Conservation (phyloP, 176 grass and related monocot species). For the Raddia guianensis region DNA sequence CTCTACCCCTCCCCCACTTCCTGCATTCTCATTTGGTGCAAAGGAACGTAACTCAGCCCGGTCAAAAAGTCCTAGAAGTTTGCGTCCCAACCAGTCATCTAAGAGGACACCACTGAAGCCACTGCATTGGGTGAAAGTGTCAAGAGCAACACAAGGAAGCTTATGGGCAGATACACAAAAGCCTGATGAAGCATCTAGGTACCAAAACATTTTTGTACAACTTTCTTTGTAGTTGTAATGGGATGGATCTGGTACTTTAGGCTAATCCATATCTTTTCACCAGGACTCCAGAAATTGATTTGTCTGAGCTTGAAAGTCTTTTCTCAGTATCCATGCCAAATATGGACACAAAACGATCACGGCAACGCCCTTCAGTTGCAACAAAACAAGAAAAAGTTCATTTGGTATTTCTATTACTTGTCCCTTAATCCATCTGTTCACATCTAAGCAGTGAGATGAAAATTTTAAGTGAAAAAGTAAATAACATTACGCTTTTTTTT, state of each 20-base stretch:
- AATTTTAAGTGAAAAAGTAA: conserved; percentile 20
- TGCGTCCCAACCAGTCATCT: conserved; percentile 52
- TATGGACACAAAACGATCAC: conserved; percentile 55
- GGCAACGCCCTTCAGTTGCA: conserved; percentile 50
- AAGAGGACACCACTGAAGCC: conserved; percentile 84
- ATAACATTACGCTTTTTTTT: conserved; percentile 23
- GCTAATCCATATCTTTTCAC: conserved; percentile 35
- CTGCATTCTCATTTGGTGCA: conserved; percentile 51
- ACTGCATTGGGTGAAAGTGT: conserved; percentile 94
- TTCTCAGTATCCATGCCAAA: conserved; percentile 82
- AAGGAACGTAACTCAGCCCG: conserved; percentile 44
- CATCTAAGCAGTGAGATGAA: not conserved
- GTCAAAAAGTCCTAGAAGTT: conserved; percentile 66
- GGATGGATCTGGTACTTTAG: conserved; percentile 18
- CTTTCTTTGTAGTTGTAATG: conserved; percentile 31
- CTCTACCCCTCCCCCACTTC: conserved; percentile 68
- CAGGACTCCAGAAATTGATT: conserved; percentile 89
- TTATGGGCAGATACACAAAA: conserved; percentile 93
- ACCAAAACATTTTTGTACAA: conserved; percentile 21
- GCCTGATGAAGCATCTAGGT: conserved; percentile 66
- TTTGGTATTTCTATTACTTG: conserved; percentile 55
- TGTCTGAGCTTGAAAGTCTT: conserved; percentile 89
- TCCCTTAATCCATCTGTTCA: conserved; percentile 28
- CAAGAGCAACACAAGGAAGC: conserved; percentile 82
- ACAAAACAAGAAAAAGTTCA: conserved; percentile 76